Conservation (phyloP, 2,329 filamentous ascomycete species). For the Hymenoscyphus fraxineus region DNA sequence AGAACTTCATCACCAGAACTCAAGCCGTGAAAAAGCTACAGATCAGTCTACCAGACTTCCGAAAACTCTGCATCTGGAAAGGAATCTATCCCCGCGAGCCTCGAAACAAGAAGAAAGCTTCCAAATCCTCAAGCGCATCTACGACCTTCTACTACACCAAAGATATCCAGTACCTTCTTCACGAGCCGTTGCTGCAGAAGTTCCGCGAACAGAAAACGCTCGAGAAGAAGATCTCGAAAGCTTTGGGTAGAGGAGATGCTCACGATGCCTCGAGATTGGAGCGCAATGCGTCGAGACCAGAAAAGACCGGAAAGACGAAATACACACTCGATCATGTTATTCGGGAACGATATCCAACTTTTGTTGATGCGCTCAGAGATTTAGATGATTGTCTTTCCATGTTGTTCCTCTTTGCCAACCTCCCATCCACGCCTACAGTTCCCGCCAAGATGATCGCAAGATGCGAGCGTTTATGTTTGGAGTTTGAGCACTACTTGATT, state of each 20-base stretch:
- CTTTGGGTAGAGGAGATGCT: constrained; percentile 86
- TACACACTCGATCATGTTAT: constrained; percentile 96
- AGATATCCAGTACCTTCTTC: constrained; percentile 96
- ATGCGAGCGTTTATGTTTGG: constrained; percentile 87
- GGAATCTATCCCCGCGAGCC: constrained; percentile 98
- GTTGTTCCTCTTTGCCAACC: constrained; percentile 95
- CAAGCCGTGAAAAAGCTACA: constrained; percentile 97
- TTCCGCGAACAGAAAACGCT: constrained; percentile 97
- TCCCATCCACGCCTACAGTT: constrained; percentile 84
- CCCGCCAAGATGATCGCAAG: constrained; percentile 93
- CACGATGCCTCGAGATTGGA: constrained; percentile 84
- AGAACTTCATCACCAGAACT: constrained; percentile 97
- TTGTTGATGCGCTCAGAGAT: constrained; percentile 88
- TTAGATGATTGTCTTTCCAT: constrained; percentile 95
- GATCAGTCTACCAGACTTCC: constrained; percentile 94
- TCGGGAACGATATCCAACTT: constrained; percentile 96
- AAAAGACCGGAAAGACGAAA: constrained; percentile 84
- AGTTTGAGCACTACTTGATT: constrained; percentile 98
- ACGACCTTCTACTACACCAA: constrained; percentile 92
- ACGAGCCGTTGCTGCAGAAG: constrained; percentile 89
- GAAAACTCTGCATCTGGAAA: constrained; percentile 99
- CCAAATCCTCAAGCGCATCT: constrained; percentile 81
- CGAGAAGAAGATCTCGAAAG: constrained; percentile 94
- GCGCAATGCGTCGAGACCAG: constrained; percentile 77
- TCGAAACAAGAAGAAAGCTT: constrained; percentile 93